Evolutionary conservation across 306 rosid species (phyloP), one percentile per base, ranked within the genome.

Genomic region (Leucaena leucocephala): DNA sequence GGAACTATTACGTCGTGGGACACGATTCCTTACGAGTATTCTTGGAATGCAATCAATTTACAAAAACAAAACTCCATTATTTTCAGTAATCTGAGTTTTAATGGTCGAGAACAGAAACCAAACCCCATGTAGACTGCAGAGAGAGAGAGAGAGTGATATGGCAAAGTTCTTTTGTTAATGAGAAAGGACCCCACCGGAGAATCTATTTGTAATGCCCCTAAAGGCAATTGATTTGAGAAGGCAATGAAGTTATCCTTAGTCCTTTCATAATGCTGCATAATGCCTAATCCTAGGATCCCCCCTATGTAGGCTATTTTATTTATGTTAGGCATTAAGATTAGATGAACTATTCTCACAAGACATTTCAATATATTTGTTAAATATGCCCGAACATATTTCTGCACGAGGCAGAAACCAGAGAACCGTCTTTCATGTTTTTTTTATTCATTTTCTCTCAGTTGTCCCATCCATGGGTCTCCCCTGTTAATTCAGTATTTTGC

Each of bases 241-340:
- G 63, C 79, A 77, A 78, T 74, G 75, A 83, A 74, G 76, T 76
- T 76, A 68, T 85, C 54, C 64, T 70, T 38, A 48, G 78, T 6
- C 59, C 59, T 54, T 54, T 17, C 27, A 6, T 54, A 54, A 72
- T 82, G 77, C 27, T 70, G 63, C 86, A 78, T 82, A 69, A 58
- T 64, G 68, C 67, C 76, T 66, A 78, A 75, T 83, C 88, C 85
- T 88, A 76, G 90, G 91, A 90, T 85, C 86, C 91, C 74, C 81
- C 78, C 71, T 70, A 48, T 68, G 38, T 76, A 63, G 78, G 72
- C 71, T 80, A 62, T 82, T 27, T 81, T 72, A 82, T 61, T 78
- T 72, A 82, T 66, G 62, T 80, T 70, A 78, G 78, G 52, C 36
- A 65, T 78, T 19, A 64, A 62, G 69, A 52, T 52, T 15, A 50